Evolutionary conservation across 257 asterid species (phyloP), one percentile per base, ranked within the genome.

Genomic region (Forsythia viridissima): DNA sequence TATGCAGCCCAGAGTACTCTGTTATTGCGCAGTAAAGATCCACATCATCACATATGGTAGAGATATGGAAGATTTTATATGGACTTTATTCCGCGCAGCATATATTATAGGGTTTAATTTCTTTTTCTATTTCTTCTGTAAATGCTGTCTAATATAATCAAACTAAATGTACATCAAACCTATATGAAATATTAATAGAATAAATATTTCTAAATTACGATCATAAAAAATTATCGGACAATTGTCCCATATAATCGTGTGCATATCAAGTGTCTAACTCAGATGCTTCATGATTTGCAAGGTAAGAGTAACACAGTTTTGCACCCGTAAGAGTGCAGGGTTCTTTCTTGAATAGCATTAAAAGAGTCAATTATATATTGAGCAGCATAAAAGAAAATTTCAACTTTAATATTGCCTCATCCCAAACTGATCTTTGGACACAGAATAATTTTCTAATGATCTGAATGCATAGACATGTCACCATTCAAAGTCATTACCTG

Each of bases 401-500:
- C 16, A 43, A 43, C 51, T 51, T 51, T 5, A 51, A 36, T 13
- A 46, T 42, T 48, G 21, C 39, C 44, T 6, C 75, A 71, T n/a
- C 39, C n/a, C 2, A 71, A 69, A 40, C 11, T 13, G 16, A 74
- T 44, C 37, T 6, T 55, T 36, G 16, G 16, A 72, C 12, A 3
- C 7, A 46, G 4, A 46, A 6, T 30, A 34, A 15, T 61, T 52
- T 52, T 52, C 6, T 13, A 16, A 13, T 52, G n/a, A 52, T 52
- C 21, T 52, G 21, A 52, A 16, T 16, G 21, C 61, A 52, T 16
- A 52, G 21, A 52, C n/a, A 52, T 52, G 61, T 52, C 21, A 52
- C 5, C n/a, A 16, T 52, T 20, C 38, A 9, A 77, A 39, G 5
- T 11, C 63, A 68, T 42, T 90, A 95, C 99, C 99, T 95, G 98